Evolutionary conservation across 2,329 filamentous ascomycete species (phyloP).

Genomic region (Ilyonectria robusta): DNA sequence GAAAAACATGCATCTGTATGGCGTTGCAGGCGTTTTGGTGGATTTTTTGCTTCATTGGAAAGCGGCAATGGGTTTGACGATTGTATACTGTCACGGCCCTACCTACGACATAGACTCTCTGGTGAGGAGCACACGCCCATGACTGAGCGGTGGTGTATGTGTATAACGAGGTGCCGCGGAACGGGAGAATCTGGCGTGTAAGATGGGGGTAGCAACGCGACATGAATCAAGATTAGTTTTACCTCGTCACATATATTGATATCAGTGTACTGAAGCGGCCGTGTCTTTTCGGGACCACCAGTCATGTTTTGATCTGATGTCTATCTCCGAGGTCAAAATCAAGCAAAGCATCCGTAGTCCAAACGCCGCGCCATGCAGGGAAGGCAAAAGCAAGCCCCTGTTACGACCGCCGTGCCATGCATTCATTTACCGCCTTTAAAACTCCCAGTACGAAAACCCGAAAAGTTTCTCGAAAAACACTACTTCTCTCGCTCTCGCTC

Average conservation of each 20-base stretch:
- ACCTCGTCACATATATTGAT: neutral
- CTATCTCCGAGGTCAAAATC: conserved; percentile 6
- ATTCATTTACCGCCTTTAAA: conserved; percentile 16
- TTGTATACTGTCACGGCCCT: conserved; percentile 41
- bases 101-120: conserved; percentile 40
- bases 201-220: conserved; percentile 40
- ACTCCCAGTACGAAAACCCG: conserved; percentile 24
- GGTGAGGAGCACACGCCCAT: conserved; percentile 42
- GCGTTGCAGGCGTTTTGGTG: conserved; percentile 41
- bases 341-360: neutral
- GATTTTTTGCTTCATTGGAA: conserved; percentile 17
- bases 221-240: conserved; percentile 41
- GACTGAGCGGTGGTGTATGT: conserved; percentile 41
- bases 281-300: neutral
- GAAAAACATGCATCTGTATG: conserved; percentile 41
- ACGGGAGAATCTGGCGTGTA: conserved; percentile 19
- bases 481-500: neutral
- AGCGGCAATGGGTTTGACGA: conserved; percentile 34
- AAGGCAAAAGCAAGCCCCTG: neutral
- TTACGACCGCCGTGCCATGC: conserved; percentile 4
- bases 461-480: neutral
- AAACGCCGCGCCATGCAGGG: conserved; percentile 32
- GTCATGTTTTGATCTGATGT: conserved; percentile 8
- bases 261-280: neutral
- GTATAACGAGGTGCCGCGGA: conserved; percentile 34